Evolutionary conservation across 305 asterid genomes (phyloP).

Genomic region (Monarda citriodora): DNA sequence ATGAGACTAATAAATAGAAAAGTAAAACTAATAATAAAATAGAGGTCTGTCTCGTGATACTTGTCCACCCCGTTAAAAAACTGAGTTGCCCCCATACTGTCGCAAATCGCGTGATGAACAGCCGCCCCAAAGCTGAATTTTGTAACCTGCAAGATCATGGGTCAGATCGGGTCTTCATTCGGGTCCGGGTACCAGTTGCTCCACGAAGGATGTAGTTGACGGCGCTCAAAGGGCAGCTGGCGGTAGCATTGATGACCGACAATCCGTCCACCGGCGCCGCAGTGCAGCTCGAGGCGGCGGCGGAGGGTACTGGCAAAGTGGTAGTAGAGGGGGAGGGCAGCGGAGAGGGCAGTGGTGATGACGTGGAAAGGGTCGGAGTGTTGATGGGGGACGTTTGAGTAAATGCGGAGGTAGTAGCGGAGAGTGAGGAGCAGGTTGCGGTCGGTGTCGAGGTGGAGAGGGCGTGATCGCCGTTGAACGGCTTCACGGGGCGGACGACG

Average conservation of each 20-base stretch:
- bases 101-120: conserved; percentile 68
- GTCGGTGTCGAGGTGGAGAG: conserved; percentile 86
- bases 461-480: conserved; percentile 43
- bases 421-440: conserved; percentile 68
- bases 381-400: conserved; percentile 26
- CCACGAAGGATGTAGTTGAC: conserved; percentile 28
- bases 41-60: no score
- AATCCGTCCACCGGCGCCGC: conserved; percentile 58
- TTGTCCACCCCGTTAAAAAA: conserved; percentile 75
- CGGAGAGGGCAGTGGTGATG: conserved; percentile 66
- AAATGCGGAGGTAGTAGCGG: conserved; percentile 89
- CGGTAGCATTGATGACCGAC: conserved; percentile 41
- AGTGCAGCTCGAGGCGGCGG: conserved; percentile 62
- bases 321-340: conserved; percentile 61
- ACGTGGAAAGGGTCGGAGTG: conserved; percentile 60
- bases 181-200: conserved; percentile 52
- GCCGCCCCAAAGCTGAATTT: conserved; percentile 63
- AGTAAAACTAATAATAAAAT: no score
- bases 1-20: no score
- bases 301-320: conserved; percentile 53
- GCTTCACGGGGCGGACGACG: conserved; percentile 42
- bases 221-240: conserved; percentile 28
- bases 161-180: conserved; percentile 33
- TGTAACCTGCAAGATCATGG: conserved; percentile 59
- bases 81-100: conserved; percentile 79